phyloP scores from a whole-genome alignment of 2,329 filamentous ascomycete genomes.

The Aspergillus floridensis region DNA sequence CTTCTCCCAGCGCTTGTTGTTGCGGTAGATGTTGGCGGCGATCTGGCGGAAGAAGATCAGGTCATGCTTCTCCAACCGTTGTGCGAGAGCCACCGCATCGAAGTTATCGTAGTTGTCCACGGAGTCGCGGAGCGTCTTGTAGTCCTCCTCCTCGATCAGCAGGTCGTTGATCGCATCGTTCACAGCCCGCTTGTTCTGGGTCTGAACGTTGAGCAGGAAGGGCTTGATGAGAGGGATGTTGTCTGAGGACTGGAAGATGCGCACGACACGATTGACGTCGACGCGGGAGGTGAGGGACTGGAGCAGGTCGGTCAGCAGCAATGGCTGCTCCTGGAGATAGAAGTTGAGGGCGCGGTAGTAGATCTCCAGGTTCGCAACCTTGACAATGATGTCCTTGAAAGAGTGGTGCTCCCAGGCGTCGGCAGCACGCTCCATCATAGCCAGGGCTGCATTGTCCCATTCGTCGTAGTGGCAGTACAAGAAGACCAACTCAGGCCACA shows the following conservation, averaged over 20 bases:
- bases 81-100: slow-evolving; percentile 86
- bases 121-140: slow-evolving; percentile 96
- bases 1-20: slow-evolving; percentile 99
- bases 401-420: slow-evolving; percentile 99
- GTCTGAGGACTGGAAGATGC: slow-evolving; percentile 98
- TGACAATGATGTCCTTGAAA: slow-evolving; percentile 98
- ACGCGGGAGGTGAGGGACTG: slow-evolving; percentile 89
- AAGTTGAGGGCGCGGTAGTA: slow-evolving; percentile 98
- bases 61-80: slow-evolving; percentile 93
- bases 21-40: slow-evolving; percentile 96
- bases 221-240: slow-evolving; percentile 98
- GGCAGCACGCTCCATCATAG: slow-evolving; percentile 95
- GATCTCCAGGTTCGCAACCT: slow-evolving; percentile 97
- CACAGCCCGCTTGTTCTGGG: slow-evolving; percentile 96
- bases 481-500: slow-evolving; percentile 98
- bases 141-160: slow-evolving; percentile 96
- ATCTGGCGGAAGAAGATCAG: slow-evolving; percentile 99
- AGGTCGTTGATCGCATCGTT: slow-evolving; percentile 98
- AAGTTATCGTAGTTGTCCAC: slow-evolving; percentile 99
- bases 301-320: slow-evolving; percentile 90
- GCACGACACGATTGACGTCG: slow-evolving; percentile 97
- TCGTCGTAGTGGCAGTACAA: slow-evolving; percentile 98
- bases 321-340: slow-evolving; percentile 95
- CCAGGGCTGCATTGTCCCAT: slow-evolving; percentile 92
- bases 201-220: slow-evolving; percentile 93